A percentile compares a stretch with the other conserved stretches of the same genome.
phyloP scores from a whole-genome alignment of 2,329 filamentous ascomycete genomes.

The Rutstroemia sp. region DNA sequence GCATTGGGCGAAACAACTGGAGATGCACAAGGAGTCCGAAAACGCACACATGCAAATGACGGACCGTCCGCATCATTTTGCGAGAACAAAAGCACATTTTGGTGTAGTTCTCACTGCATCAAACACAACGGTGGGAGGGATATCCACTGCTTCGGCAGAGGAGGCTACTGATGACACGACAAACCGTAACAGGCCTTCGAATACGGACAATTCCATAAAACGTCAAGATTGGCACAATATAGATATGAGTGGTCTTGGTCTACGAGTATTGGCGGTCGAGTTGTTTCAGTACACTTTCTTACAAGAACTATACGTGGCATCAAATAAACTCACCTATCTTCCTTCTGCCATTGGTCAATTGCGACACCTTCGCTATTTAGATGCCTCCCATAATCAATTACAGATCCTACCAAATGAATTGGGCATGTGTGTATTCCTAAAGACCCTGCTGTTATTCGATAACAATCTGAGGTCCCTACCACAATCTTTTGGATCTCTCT shows the following conservation, averaged over 20 bases:
- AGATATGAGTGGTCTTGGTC: constrained; percentile 91
- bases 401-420: constrained; percentile 78
- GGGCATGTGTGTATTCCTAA: constrained; percentile 92
- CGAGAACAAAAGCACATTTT: constrained; percentile 60
- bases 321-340: constrained; percentile 80
- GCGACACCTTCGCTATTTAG: constrained; percentile 72
- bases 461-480: constrained; percentile 80
- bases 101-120: constrained; percentile 52
- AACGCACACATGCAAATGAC: constrained; percentile 65
- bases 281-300: constrained; percentile 87
- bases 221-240: constrained; percentile 87
- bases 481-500: constrained; percentile 80
- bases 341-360: constrained; percentile 76
- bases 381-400: constrained; percentile 84
- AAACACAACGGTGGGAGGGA: constrained; percentile 37
- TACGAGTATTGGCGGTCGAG: constrained; percentile 71
- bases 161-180: constrained; percentile 45
- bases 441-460: constrained; percentile 79
- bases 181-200: constrained; percentile 51
- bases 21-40: constrained; percentile 70
- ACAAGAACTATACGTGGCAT: constrained; percentile 85
- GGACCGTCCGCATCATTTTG: constrained; percentile 60
- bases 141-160: constrained; percentile 23
- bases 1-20: constrained; percentile 85
- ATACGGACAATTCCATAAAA: constrained; percentile 57